Evolutionary conservation across 2,329 filamentous ascomycete species (phyloP), one percentile per base, ranked within the genome.

Genomic region (Fusarium begoniae): DNA sequence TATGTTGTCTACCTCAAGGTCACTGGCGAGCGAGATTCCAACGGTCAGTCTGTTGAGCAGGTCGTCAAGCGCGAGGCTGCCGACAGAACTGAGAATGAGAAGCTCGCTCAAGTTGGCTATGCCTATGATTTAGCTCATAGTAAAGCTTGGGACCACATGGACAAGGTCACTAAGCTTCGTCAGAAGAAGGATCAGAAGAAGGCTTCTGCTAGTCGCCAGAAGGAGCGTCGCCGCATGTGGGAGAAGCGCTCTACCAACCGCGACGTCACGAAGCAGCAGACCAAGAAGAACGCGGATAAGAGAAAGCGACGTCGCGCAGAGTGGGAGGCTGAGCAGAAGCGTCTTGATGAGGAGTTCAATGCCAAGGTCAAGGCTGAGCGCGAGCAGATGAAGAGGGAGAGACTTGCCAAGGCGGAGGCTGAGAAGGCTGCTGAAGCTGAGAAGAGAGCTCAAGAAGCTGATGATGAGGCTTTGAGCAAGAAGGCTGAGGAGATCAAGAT

Each of bases 51-150:
- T 1, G 82, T 90, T 22, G 89, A 91, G 73, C 86, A 90, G 2
- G 87, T 91, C 2, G 85, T 91, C 30, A 87, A 88, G 76, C 81
- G 82, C 18, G 86, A 90, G 75, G 87, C 84, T 64, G 79, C 83
- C 55, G 75, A 80, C 4, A 85, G 87, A 18, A 62, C 74, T 2
- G 85, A 88, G 69, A 90, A 90, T 55, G 88, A 90, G 50, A 91
- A 91, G 79, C 82, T 91, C 5, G 85, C 87, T 3, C 86, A 88
- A 44, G 87, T 90, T 11, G 89, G 89, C 5, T 84, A 86, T 44
- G 86, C 89, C 0, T 91, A 91, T 67, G 89, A 91, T 74, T 76
- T 90, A 11, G 89, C 89, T 0, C 89, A 91, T 75, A 87, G 84
- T 81, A 90, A 90, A 79, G 89, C 87, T 4, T 84, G 85, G 55